Evolutionary conservation across 371 early-diverging fungal genomes (phyloP), one percentile per base, ranked within the genome.

Genomic region (Synchytrium microbalum): DNA sequence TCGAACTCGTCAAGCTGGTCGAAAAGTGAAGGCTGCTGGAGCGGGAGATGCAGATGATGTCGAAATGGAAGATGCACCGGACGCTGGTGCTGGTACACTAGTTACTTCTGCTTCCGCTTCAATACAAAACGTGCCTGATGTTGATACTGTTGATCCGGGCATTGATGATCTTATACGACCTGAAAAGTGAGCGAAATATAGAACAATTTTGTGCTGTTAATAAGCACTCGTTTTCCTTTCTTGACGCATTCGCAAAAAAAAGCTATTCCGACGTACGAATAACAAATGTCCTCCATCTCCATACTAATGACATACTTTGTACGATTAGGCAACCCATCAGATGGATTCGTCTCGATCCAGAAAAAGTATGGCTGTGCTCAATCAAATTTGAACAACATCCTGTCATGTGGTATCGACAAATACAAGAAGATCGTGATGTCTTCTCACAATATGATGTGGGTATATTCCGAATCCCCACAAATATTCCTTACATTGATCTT

Each of bases 271-370:
- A n/a, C n/a, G n/a, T n/a, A n/a, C n/a, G n/a, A n/a, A n/a, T n/a
- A n/a, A n/a, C n/a, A n/a, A n/a, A n/a, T n/a, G n/a, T n/a, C n/a
- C n/a, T n/a, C n/a, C n/a, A n/a, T n/a, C n/a, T n/a, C n/a, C n/a
- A n/a, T n/a, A n/a, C n/a, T n/a, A n/a, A n/a, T n/a, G n/a, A n/a
- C n/a, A n/a, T 10, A 19, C 46, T 38, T 38, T 32, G 26, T 10
- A 5, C 61, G 25, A 54, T 13, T 33, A 72, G 84, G 69, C 81
- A 83, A 0, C 91, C 93, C 26, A 88, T 98, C 63, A 96, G 97
- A 65, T 99, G 96, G 94, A 91, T 99, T 71, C 85, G 98, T 16
- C 73, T 97, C 62, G 99, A 99, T 73, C 91, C 96, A 1, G 96
- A 96, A 62, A 83, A 90, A 65, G 95, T 94, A 67, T 94, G 95